These are phyloP conservation scores for Ambrosiella cleistominuta DNA, from an alignment of 2,329 filamentous ascomycete genomes.

Conservation along the genomic window DNA sequence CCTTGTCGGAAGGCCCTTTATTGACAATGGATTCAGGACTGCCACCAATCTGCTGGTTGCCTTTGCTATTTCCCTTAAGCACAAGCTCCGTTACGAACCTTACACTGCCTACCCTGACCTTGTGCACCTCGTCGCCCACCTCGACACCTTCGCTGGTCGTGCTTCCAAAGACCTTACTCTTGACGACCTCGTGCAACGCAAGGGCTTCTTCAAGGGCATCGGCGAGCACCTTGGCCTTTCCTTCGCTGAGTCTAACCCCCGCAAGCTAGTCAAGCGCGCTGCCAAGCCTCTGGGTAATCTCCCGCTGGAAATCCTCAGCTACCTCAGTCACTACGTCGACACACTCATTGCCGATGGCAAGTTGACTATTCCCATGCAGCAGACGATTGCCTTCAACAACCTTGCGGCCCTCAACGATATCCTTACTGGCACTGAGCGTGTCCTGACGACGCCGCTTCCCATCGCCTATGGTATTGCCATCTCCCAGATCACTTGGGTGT, in stretches of 20 bases:
- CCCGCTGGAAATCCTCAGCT: slow-evolving; percentile 64
- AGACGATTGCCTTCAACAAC: slow-evolving; percentile 42
- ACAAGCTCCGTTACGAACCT: slow-evolving; percentile 69
- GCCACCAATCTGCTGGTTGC: slow-evolving; percentile 63
- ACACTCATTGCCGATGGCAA: slow-evolving; percentile 37
- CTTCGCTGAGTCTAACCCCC: slow-evolving; percentile 61
- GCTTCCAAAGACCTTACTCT: slow-evolving; percentile 26
- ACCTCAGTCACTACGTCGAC: slow-evolving; percentile 51
- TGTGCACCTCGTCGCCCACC: slow-evolving; percentile 47
- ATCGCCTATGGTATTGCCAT: slow-evolving; percentile 73
- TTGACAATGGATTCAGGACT: slow-evolving; percentile 22
- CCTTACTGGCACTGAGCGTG: slow-evolving; percentile 54
- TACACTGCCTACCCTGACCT: slow-evolving; percentile 63
- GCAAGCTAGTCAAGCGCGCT: slow-evolving; percentile 58
- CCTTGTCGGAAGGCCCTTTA: not conserved
- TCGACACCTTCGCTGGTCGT: slow-evolving; percentile 55
- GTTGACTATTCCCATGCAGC: slow-evolving; percentile 38
- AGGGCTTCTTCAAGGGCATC: slow-evolving; percentile 40
- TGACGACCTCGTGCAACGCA: slow-evolving; percentile 21
- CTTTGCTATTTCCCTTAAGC: slow-evolving; percentile 62
- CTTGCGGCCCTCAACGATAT: slow-evolving; percentile 53
- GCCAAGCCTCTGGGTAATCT: slow-evolving; percentile 61
- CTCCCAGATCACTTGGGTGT: slow-evolving; percentile 72
- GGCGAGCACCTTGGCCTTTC: slow-evolving; percentile 62
- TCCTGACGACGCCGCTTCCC: slow-evolving; percentile 66